A percentile compares a stretch with the other conserved stretches of the same genome.
Conservation (phyloP, 1,284 basidiomycete species). For the Coniophora puteana region DNA sequence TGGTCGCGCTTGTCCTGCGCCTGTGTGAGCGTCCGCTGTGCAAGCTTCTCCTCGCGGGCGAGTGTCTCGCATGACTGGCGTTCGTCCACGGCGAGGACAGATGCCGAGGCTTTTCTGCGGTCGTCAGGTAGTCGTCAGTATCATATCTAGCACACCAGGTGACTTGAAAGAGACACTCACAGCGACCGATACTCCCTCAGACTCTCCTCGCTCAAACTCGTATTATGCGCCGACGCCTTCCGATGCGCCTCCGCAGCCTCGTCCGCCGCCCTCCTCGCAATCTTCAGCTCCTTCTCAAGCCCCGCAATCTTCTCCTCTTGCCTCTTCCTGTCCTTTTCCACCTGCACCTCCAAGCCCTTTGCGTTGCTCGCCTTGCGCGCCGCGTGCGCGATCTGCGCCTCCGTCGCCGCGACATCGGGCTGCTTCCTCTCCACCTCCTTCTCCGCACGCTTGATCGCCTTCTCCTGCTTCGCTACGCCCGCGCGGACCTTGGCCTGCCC, state of each 20-base stretch:
- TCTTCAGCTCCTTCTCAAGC: conserved; percentile 63
- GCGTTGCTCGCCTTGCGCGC: conserved; percentile 77
- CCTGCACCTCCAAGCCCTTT: conserved; percentile 57
- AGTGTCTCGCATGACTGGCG: conserved; percentile 84
- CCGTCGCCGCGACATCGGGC: conserved; percentile 77
- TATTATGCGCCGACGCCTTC: conserved; percentile 68
- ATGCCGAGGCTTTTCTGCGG: conserved; percentile 72
- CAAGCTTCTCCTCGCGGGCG: conserved; percentile 79
- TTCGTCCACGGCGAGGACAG: conserved; percentile 78
- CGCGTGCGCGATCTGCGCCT: conserved; percentile 87
- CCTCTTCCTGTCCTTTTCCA: conserved; percentile 66
- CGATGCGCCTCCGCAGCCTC: conserved; percentile 83
- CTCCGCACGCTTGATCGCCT: conserved; percentile 76
- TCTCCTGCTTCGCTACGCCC: conserved; percentile 71
- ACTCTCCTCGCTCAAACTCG: conserved; percentile 80
- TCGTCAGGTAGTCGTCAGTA: conserved; percentile 7
- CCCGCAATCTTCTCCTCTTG: conserved; percentile 58
- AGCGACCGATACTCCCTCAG: conserved; percentile 85
- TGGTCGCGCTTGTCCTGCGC: conserved; percentile 68
- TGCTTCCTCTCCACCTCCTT: conserved; percentile 79
- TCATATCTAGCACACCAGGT: neutral
- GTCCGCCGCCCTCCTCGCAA: conserved; percentile 68
- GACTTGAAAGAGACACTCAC: conserved; percentile 40
- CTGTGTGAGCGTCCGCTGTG: conserved; percentile 63
- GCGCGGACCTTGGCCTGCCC: conserved; percentile 80